Evolutionary conservation across 129 eudicot genomes (phyloP), one percentile per base, ranked within the genome.

Genomic region (Arctium minus): DNA sequence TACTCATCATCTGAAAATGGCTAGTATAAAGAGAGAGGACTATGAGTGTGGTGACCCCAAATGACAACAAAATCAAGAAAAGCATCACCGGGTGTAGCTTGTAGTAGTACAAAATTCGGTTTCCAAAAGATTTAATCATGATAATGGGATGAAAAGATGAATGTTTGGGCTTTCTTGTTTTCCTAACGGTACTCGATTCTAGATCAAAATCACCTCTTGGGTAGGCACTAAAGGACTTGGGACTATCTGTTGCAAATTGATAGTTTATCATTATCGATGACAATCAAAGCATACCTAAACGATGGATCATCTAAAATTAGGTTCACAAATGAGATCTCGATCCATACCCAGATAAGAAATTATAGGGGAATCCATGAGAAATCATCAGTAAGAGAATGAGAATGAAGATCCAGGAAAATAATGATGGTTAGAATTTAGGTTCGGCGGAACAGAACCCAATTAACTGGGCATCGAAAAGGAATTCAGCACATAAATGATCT

Each of bases 201-300:
- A 96, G 79, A 89, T 96, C 99, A 85, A 93, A 88, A 37, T 93
- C 98, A 39, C 90, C 89, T 85, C 94, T 96, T 36, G 90, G 95
- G 80, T 96, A 92, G 3, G 98, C 97, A 79, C 83, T 89, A 75
- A 96, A 96, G 17, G 99, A 87, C 67, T 91, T 96, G 0, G 99
- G 97, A 85, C 97, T 90, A 75, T 82, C 86, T 11, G 91, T 76
- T 17, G 87, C 89, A 81, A 87, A 91, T 76, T 93, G 89, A 77
- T 89, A 84, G 80, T 83, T 93, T 76, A 82, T 85, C 98, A 90
- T 95, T 79, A 86, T 91, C 82, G 88, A 81, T 80, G 1, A 9
- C 15, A 82, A 74, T 82, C 85, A 81, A 72, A 81, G 38, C 87
- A 86, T 82, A 65, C 80, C 89, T 81, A 83, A 11, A 36, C 39